A percentile compares a stretch with the other conserved stretches of the same genome.
These are phyloP conservation scores for Epithemia pelagica DNA, from an alignment of 108 stramenopile species.

Conservation along the genomic window DNA sequence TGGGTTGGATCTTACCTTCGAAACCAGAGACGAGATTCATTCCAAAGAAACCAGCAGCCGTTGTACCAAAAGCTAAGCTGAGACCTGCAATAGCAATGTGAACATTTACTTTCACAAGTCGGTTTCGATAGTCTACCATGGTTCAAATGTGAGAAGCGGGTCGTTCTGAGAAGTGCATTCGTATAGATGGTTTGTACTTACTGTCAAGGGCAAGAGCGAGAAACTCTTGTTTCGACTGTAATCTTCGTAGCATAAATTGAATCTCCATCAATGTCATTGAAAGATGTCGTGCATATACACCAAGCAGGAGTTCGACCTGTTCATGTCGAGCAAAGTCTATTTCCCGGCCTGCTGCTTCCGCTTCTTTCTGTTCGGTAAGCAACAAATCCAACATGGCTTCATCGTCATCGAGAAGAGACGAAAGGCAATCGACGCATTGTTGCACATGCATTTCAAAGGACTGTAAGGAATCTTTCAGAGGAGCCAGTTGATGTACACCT, in stretches of 20 bases:
- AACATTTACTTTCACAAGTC: slow-evolving; percentile 82
- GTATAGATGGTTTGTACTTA: no score
- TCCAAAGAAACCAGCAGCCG: slow-evolving; percentile 81
- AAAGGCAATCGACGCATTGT: slow-evolving; percentile 58
- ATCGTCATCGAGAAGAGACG: slow-evolving; percentile 63
- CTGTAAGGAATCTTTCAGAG: slow-evolving; percentile 76
- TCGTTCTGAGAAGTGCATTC: no score
- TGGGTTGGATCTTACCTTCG: slow-evolving; percentile 50
- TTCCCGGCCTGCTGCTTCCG: slow-evolving; percentile 25
- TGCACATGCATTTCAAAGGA: slow-evolving; percentile 77
- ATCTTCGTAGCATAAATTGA: slow-evolving; percentile 50
- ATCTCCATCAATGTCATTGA: slow-evolving; percentile 59
- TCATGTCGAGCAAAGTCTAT: slow-evolving; percentile 56
- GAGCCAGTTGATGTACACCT: slow-evolving; percentile 70
- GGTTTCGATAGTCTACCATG: slow-evolving; percentile 68
- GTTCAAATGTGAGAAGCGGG: not conserved
- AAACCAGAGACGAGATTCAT: slow-evolving; percentile 84
- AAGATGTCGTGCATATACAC: slow-evolving; percentile 78
- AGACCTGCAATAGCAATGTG: slow-evolving; percentile 63
- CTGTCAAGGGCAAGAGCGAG: slow-evolving; percentile 47
- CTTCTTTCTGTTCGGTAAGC: slow-evolving; percentile 66
- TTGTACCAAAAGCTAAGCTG: slow-evolving; percentile 52
- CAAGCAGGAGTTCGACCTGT: slow-evolving; percentile 71
- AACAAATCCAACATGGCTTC: slow-evolving; percentile 77
- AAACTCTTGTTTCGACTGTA: slow-evolving; percentile 85